These are phyloP conservation scores for Peribolospora baueri DNA, from an alignment of 768 basidiomycete genomes.

Conservation along the genomic window DNA sequence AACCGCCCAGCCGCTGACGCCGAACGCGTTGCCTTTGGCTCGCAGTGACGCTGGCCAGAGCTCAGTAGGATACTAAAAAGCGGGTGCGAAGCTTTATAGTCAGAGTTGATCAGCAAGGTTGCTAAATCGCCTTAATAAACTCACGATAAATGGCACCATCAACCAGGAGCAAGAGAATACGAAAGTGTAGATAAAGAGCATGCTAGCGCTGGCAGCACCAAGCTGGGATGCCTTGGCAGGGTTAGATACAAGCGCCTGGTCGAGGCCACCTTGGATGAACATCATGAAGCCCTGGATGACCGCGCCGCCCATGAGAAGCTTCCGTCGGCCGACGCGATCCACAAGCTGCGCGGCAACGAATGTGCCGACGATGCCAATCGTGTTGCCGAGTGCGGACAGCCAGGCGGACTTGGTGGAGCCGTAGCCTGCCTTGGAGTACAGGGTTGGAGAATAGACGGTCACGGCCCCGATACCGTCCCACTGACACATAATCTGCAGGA, in stretches of 20 bases:
- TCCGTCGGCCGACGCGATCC: too few relatives aligned
- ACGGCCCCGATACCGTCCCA: conserved; percentile 10
- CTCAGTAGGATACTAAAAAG: conserved; percentile 9
- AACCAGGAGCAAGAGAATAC: conserved; percentile 14
- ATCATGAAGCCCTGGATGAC: too few relatives aligned
- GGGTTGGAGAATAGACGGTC: conserved; percentile 9
- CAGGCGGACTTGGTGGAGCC: conserved; percentile 8
- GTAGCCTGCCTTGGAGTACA: conserved; percentile 11
- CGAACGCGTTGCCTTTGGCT: conserved; percentile 11
- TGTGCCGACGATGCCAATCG: conserved; percentile 12
- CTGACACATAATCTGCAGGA: conserved; percentile 11
- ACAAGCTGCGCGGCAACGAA: conserved; percentile 6
- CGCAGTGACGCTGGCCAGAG: conserved; percentile 10
- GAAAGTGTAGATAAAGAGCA: conserved; percentile 19
- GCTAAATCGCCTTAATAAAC: too few relatives aligned
- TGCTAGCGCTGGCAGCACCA: conserved; percentile 24
- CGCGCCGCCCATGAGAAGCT: conserved; percentile 8
- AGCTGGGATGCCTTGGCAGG: conserved; percentile 2
- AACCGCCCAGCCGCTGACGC: conserved; percentile 10
- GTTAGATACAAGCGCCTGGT: conserved; percentile 7
- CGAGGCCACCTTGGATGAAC: conserved; percentile 9
- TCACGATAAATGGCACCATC: too few relatives aligned
- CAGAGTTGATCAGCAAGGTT: too few relatives aligned
- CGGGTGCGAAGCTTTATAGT: too few relatives aligned
- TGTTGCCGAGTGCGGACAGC: conserved; percentile 11